Conservation (phyloP, 2,329 filamentous ascomycete species). For the Diplodia corticola region DNA sequence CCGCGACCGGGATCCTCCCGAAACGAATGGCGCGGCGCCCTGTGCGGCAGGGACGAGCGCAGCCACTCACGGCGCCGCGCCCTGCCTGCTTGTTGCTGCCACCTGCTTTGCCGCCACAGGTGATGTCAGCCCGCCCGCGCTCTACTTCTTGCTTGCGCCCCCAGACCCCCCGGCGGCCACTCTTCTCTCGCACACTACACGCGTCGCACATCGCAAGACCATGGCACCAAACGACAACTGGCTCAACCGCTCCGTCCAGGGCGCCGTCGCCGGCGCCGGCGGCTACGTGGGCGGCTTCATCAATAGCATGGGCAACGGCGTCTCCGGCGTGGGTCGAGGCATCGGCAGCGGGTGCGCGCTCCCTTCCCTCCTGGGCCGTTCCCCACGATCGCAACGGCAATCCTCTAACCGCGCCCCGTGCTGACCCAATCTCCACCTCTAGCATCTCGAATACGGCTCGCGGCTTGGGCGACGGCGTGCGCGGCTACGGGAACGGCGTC, state of each 20-base stretch:
- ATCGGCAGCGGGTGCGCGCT: constrained; percentile 43
- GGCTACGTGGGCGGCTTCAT: constrained; percentile 47
- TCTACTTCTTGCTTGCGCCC: background rate
- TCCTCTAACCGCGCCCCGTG: background rate
- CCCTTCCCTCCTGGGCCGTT: constrained; percentile 11
- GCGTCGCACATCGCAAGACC: background rate
- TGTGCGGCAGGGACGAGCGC: background rate
- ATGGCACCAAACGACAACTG: constrained; percentile 43
- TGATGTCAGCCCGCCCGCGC: constrained; percentile 10
- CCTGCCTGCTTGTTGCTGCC: background rate
- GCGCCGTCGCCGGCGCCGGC: constrained; percentile 45
- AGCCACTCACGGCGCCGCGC: constrained; percentile 1
- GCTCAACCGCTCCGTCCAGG: constrained; percentile 48
- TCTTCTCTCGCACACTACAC: background rate
- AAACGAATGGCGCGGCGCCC: constrained; percentile 1
- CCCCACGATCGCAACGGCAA: background rate
- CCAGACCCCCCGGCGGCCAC: background rate
- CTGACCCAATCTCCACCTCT: constrained; percentile 2
- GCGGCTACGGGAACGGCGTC: constrained; percentile 52
- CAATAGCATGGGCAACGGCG: constrained; percentile 47
- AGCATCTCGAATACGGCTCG: constrained; percentile 49
- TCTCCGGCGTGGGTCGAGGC: constrained; percentile 49
- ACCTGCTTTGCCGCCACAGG: background rate
- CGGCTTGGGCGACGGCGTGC: constrained; percentile 50
- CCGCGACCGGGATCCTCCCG: constrained; percentile 14